Evolutionary conservation across 2,329 filamentous ascomycete species (phyloP).

Genomic region (Ophidiomyces ophidiicola): DNA sequence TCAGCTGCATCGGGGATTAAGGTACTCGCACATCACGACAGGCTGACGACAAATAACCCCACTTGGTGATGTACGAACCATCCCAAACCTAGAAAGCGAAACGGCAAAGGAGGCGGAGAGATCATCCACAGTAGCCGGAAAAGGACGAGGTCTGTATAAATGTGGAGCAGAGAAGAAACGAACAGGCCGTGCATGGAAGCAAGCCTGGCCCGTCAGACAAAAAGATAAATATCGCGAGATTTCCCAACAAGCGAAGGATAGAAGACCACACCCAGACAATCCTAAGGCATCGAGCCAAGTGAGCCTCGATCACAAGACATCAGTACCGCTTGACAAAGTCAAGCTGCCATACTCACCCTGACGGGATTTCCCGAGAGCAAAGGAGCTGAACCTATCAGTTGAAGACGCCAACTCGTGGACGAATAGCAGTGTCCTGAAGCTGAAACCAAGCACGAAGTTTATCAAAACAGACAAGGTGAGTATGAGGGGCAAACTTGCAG

Average conservation of each 20-base stretch:
- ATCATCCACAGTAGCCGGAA: slow-evolving; percentile 9
- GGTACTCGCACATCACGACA: slow-evolving; percentile 19
- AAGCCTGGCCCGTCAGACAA: no score
- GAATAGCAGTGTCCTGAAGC: slow-evolving; percentile 13
- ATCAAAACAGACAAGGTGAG: slow-evolving; percentile 7
- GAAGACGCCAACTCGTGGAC: background rate
- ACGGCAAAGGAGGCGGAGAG: slow-evolving; percentile 19
- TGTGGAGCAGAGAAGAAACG: slow-evolving; percentile 1
- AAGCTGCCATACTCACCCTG: background rate
- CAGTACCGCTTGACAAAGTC: background rate
- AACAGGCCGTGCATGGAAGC: background rate
- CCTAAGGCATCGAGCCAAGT: no score
- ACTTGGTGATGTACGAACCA: slow-evolving; percentile 10
- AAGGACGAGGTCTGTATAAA: background rate
- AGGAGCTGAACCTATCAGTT: slow-evolving; percentile 6
- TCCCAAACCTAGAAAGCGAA: slow-evolving; percentile 7
- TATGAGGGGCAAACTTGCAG: slow-evolving; percentile 17
- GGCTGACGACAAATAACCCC: slow-evolving; percentile 18
- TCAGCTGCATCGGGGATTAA: slow-evolving; percentile 8
- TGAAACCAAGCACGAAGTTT: slow-evolving; percentile 13
- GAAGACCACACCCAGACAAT: no score
- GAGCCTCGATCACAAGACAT: background rate
- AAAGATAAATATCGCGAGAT: slow-evolving; percentile 10
- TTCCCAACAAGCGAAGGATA: no score
- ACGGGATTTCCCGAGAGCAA: background rate